A percentile compares a stretch with the other conserved stretches of the same genome.
Conservation (phyloP, 2,329 filamentous ascomycete species). For the Hypoxylon sp. region DNA sequence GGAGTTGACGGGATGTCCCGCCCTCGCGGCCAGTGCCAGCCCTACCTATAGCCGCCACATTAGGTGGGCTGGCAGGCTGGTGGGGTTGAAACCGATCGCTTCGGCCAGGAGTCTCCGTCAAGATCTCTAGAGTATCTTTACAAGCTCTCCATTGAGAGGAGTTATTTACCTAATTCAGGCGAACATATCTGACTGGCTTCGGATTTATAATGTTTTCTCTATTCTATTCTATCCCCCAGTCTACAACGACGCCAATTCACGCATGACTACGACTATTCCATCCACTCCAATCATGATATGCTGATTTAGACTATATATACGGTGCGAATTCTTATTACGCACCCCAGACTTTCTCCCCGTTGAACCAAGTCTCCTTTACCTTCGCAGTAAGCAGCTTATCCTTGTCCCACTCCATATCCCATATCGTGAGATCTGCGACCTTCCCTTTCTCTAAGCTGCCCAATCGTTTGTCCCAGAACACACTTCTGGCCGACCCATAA, state of each 20-base stretch:
- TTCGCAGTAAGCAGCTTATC: constrained; percentile 61
- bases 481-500: constrained; percentile 68
- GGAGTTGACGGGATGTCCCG: constrained; percentile 16
- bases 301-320: neutral
- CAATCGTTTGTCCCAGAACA: constrained; percentile 67
- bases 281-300: too few species aligned
- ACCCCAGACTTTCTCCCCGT: constrained; percentile 57
- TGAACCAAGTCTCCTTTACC: constrained; percentile 67
- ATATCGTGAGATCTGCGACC: constrained; percentile 69
- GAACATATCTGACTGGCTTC: too few species aligned
- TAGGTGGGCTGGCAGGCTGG: neutral
- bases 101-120: neutral
- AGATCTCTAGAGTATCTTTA: constrained; percentile 1
- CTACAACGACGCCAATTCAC: too few species aligned
- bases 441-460: constrained; percentile 66
- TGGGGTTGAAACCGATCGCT: constrained; percentile 2
- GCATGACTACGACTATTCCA: too few species aligned
- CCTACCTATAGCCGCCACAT: neutral
- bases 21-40: neutral
- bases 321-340: neutral
- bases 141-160: neutral
- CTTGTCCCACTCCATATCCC: constrained; percentile 65
- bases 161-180: neutral
- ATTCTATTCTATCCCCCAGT: too few species aligned
- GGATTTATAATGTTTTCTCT: too few species aligned